These are phyloP conservation scores for Boeremia lycopersici DNA, from an alignment of 2,329 filamentous ascomycete genomes.

Conservation along the genomic window DNA sequence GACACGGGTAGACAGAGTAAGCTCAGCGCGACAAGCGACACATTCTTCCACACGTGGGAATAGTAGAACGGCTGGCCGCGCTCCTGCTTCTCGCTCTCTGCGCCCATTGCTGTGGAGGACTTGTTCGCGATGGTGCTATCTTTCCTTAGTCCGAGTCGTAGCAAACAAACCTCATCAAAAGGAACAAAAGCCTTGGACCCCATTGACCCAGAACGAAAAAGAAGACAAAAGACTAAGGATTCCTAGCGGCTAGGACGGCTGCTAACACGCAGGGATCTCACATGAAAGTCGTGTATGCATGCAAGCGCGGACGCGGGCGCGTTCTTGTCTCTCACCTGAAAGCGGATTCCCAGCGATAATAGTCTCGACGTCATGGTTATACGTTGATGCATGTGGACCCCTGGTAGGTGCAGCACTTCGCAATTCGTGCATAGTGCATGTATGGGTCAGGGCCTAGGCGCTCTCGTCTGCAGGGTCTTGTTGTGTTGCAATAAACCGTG, in stretches of 20 bases:
- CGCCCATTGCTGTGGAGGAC: conserved; percentile 14
- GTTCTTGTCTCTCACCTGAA: conserved; percentile 16
- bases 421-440: conserved; percentile 9
- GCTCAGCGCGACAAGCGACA: conserved; percentile 53
- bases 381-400: conserved; percentile 18
- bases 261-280: conserved; percentile 12
- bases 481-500: conserved; percentile 14
- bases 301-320: conserved; percentile 19
- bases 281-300: conserved; percentile 16
- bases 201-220: conserved; percentile 5
- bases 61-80: conserved; percentile 33
- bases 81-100: conserved; percentile 11
- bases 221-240: conserved; percentile 1
- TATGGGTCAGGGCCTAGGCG: neutral
- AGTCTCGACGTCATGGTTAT: conserved; percentile 44
- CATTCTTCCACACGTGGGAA: conserved; percentile 56
- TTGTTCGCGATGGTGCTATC: conserved; percentile 2
- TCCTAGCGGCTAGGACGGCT: conserved; percentile 21
- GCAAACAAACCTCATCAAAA: conserved; percentile 12
- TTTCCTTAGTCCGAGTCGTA: conserved; percentile 13
- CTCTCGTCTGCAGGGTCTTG: neutral
- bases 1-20: conserved; percentile 57
- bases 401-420: conserved; percentile 15
- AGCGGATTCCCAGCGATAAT: conserved; percentile 5
- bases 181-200: conserved; percentile 10